Evolutionary conservation across 371 early-diverging fungal species (phyloP), one percentile per base, ranked within the genome.

Genomic region (Circinella umbellata): DNA sequence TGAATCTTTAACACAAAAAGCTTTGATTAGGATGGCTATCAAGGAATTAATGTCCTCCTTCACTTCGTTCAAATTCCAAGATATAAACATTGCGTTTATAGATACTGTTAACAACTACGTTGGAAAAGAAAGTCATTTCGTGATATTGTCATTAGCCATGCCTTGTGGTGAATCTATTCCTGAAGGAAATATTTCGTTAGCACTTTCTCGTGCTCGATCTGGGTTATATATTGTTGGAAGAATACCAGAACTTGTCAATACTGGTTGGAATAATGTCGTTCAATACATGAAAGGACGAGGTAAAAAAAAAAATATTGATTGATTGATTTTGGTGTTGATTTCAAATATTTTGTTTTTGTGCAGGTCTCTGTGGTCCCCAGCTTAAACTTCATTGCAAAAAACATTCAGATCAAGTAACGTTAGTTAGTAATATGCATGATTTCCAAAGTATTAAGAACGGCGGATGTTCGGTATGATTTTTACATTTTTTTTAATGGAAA

Each of bases 141-240:
- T 70, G 0, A 74, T 82, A 14, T 49, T 83, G 20, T 76, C 72
- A 0, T 70, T 79, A 8, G 74, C 74, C 0, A 76, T 73, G 66
- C 77, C 79, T 1, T 70, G 69, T 3, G 46, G 64, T 7, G 38
- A 67, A 4, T 34, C 42, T 4, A 49, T 71, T 6, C 39, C 63
- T 4, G 66, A 73, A 8, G 54, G 73, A 39, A 69, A 67, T 46
- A 54, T 81, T 9, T 60, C 66, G 1, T 63, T 72, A 37, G 77
- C 83, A 0, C 57, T 85, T 4, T 78, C 85, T 4, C 71, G 80
- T 17, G 80, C 83, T 0, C 62, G 68, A 38, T 75, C 78, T 46
- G 85, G 82, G 5, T 38, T 85, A 4, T 81, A 74, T 37, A 66
- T 85, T 20, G 70, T 85, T 18, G 83, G 83, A 17, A 73, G 76